A percentile compares a stretch with the other conserved stretches of the same genome.
These are phyloP conservation scores for Melaleuca quinquenervia DNA, from an alignment of 345 rosid genomes.

Conservation along the genomic window DNA sequence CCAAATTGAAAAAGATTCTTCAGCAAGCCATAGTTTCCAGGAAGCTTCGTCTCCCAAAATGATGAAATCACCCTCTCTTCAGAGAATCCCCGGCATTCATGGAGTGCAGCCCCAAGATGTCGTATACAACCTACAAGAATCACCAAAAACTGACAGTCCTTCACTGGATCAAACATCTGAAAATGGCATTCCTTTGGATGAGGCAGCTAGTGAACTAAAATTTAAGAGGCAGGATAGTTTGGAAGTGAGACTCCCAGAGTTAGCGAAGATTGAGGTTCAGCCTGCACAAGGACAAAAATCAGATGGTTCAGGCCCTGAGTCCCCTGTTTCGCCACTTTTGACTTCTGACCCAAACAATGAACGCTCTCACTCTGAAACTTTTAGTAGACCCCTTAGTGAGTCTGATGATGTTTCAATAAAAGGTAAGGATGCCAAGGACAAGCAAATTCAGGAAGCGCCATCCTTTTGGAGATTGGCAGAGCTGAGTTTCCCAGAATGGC, in stretches of 20 bases:
- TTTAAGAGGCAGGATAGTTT: conserved; percentile 93
- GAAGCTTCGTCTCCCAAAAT: conserved; percentile 85
- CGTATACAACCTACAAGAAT: conserved; percentile 21
- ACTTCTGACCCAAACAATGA: conserved; percentile 90
- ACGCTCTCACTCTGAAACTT: conserved; percentile 95
- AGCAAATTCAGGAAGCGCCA: conserved; percentile 48
- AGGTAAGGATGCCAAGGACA: conserved; percentile 35
- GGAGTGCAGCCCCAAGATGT: conserved; percentile 32
- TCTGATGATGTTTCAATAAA: conserved; percentile 53
- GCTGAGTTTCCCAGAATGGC: conserved; percentile 97
- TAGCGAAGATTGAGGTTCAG: conserved; percentile 86
- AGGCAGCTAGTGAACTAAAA: conserved; percentile 63
- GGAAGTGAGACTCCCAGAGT: conserved; percentile 82
- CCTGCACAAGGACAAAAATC: conserved; percentile 43
- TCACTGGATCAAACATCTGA: conserved; percentile 66
- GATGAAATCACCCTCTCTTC: conserved; percentile 92
- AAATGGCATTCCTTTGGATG: conserved; percentile 58
- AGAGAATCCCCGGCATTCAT: conserved; percentile 52
- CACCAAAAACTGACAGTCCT: conserved; percentile 58
- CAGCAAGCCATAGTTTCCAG: conserved; percentile 72
- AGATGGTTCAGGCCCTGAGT: conserved; percentile 92
- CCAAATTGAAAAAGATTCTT: conserved; percentile 85
- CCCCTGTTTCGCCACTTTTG: conserved; percentile 95
- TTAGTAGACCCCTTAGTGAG: conserved; percentile 83
- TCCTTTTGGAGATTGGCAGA: conserved; percentile 89